A percentile compares a stretch with the other conserved stretches of the same genome.
phyloP scores from a whole-genome alignment of 257 asterid genomes.

The Dorcoceras hygrometricum region DNA sequence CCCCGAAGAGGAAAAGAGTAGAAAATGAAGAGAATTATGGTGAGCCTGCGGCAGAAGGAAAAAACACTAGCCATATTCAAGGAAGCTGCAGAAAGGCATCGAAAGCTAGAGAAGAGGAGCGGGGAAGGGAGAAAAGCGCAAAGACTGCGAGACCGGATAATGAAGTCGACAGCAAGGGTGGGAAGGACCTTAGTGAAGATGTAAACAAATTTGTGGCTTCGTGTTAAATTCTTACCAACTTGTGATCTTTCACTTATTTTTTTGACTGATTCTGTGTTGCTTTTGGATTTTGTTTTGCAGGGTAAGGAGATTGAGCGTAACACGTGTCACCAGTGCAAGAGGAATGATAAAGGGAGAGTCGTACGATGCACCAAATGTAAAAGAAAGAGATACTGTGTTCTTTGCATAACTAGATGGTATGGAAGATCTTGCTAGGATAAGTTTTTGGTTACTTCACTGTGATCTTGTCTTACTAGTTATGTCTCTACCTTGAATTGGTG shows the following conservation, averaged over 20 bases:
- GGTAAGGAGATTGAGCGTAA: conserved; percentile 28
- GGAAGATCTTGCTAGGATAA: neutral
- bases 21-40: conserved; percentile 2
- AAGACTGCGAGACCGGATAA: conserved; percentile 8
- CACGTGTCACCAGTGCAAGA: conserved; percentile 60
- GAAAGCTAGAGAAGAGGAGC: conserved; percentile 2
- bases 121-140: neutral
- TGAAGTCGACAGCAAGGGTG: neutral
- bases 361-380: conserved; percentile 46
- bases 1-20: conserved; percentile 4
- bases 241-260: neutral
- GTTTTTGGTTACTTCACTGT: neutral
- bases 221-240: neutral
- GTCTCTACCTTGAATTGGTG: neutral
- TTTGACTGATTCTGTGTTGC: neutral
- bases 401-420: conserved; percentile 50
- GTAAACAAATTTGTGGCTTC: conserved; percentile 4
- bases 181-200: conserved; percentile 1
- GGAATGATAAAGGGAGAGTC: conserved; percentile 56
- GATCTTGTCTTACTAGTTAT: neutral
- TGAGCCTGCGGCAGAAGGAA: conserved; percentile 1
- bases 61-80: neutral
- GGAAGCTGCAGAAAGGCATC: neutral
- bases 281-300: conserved; percentile 24
- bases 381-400: conserved; percentile 40